Evolutionary conservation across 192 early-diverging fungal species (phyloP).

Genomic region (Entomortierella chlamydospora): DNA sequence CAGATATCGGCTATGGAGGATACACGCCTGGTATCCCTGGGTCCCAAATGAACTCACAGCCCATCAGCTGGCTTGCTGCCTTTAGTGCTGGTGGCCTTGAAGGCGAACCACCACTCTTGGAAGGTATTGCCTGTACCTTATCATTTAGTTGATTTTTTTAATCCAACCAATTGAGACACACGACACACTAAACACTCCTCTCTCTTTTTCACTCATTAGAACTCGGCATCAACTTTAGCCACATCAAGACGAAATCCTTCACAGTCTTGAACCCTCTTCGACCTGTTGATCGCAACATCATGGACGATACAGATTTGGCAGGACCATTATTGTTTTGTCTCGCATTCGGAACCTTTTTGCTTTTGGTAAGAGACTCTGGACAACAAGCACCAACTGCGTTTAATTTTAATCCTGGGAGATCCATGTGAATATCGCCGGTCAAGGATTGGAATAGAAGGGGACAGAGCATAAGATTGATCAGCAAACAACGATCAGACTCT

Average conservation of each 20-base stretch:
- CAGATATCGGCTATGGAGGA: conserved; percentile 42
- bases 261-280: conserved; percentile 89
- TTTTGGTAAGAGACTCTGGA: conserved; percentile 67
- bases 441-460: no score
- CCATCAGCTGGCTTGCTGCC: conserved; percentile 62
- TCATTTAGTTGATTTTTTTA: no score
- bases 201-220: conserved; percentile 61
- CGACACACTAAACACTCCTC: not conserved
- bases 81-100: conserved; percentile 94
- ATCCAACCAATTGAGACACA: no score
- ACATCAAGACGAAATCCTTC: conserved; percentile 90
- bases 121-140: no score
- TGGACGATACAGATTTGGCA: conserved; percentile 97
- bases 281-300: conserved; percentile 81
- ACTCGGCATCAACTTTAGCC: conserved; percentile 93
- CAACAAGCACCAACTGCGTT: not conserved
- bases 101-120: conserved; percentile 93
- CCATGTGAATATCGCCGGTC: no score
- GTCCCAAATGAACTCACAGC: conserved; percentile 45
- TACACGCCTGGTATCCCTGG: conserved; percentile 36
- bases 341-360: conserved; percentile 89
- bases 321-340: conserved; percentile 94
- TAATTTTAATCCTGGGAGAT: no score
- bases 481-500: no score
- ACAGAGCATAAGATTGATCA: no score